A percentile compares a stretch with the other conserved stretches of the same genome.
These are phyloP conservation scores for Pseudocercospora macadamiae DNA, from an alignment of 2,329 filamentous ascomycete species.

Conservation along the genomic window DNA sequence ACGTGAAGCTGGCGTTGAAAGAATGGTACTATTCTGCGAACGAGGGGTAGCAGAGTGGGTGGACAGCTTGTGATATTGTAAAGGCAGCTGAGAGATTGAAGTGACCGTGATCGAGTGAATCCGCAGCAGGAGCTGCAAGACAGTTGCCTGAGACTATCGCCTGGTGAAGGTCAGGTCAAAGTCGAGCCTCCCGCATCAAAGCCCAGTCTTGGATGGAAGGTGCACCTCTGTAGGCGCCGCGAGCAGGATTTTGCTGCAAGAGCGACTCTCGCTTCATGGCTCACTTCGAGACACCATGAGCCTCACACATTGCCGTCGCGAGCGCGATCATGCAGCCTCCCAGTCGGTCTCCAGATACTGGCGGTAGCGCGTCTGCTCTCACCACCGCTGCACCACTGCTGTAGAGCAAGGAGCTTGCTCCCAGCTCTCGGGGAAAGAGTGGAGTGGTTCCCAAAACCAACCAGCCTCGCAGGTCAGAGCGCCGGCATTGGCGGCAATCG, in stretches of 20 bases:
- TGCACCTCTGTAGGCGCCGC: background rate
- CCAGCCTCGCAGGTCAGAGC: background rate
- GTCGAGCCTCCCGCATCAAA: background rate
- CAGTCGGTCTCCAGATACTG: too few species aligned
- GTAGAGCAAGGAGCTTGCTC: background rate
- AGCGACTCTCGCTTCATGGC: background rate
- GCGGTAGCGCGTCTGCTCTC: too few species aligned
- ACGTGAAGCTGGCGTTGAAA: background rate
- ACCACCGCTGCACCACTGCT: too few species aligned
- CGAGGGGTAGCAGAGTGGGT: background rate
- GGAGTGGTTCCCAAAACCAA: background rate
- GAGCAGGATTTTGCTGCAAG: background rate
- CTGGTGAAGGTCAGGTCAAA: background rate
- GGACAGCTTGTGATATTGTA: background rate
- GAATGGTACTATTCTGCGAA: background rate
- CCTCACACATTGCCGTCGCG: background rate
- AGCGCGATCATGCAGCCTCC: background rate
- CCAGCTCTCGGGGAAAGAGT: background rate
- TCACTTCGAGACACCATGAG: background rate
- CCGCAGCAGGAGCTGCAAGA: background rate
- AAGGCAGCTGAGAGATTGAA: background rate
- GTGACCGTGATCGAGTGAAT: background rate
- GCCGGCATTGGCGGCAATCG: too few species aligned
- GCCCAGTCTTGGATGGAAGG: background rate
- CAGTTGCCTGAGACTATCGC: background rate